Conservation (phyloP, 2,329 filamentous ascomycete species). For the Aspergillus sp. region DNA sequence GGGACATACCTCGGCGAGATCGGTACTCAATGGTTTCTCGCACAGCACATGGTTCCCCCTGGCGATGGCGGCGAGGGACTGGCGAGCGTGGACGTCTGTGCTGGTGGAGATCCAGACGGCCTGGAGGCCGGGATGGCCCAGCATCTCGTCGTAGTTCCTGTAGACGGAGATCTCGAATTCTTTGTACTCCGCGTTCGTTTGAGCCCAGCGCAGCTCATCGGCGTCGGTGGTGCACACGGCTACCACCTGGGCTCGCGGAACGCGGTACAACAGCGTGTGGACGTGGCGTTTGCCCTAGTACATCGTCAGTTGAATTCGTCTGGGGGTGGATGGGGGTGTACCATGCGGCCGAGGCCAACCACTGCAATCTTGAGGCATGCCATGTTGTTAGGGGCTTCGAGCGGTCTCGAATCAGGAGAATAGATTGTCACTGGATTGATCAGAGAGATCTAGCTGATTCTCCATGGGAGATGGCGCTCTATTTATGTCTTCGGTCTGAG, state of each 20-base stretch:
- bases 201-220: slow-evolving; percentile 43
- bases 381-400: too few species aligned
- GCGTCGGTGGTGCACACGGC: slow-evolving; percentile 22
- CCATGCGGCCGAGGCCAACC: slow-evolving; percentile 9
- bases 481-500: too few species aligned
- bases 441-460: too few species aligned
- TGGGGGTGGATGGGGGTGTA: too few species aligned
- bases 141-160: slow-evolving; percentile 50
- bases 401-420: too few species aligned
- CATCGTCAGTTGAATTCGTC: too few species aligned
- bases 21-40: slow-evolving; percentile 50
- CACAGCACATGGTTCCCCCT: slow-evolving; percentile 50
- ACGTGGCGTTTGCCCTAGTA: slow-evolving; percentile 11
- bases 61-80: slow-evolving; percentile 51
- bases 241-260: slow-evolving; percentile 6
- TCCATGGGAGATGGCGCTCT: too few species aligned
- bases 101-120: slow-evolving; percentile 51
- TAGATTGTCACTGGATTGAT: too few species aligned
- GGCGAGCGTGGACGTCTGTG: slow-evolving; percentile 51
- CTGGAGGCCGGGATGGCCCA: slow-evolving; percentile 48
- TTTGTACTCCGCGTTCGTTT: slow-evolving; percentile 38
- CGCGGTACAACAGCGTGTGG: slow-evolving; percentile 6
- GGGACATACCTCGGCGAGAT: slow-evolving; percentile 50
- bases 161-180: slow-evolving; percentile 49
- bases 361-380: slow-evolving; percentile 5